These are phyloP conservation scores for Candida tibetensis DNA, from an alignment of 805 yeast genomes.

Conservation along the genomic window DNA sequence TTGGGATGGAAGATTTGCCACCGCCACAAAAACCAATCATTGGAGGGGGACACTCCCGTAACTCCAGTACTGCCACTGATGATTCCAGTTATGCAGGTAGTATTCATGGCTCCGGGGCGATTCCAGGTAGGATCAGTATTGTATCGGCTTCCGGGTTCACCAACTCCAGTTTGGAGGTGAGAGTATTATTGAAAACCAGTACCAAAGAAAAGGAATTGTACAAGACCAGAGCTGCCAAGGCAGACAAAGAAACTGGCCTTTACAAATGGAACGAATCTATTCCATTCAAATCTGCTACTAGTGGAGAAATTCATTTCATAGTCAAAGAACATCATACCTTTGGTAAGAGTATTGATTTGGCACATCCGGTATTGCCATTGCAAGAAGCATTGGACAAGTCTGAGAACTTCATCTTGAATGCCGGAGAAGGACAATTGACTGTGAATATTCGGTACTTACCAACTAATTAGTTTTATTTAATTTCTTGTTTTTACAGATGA, in stretches of 20 bases:
- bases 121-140: conserved; percentile 56
- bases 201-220: conserved; percentile 54
- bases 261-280: conserved; percentile 61
- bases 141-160: conserved; percentile 46
- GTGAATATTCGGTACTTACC: conserved; percentile 34
- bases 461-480: neutral
- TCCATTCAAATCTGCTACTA: conserved; percentile 64
- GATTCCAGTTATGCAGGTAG: conserved; percentile 35
- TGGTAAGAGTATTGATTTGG: conserved; percentile 67
- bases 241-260: conserved; percentile 39
- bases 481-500: too few species aligned
- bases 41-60: conserved; percentile 16
- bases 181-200: conserved; percentile 47
- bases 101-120: conserved; percentile 31
- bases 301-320: conserved; percentile 56
- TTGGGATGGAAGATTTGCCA: conserved; percentile 30
- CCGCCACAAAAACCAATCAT: conserved; percentile 33
- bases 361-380: conserved; percentile 52
- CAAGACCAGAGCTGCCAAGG: conserved; percentile 60
- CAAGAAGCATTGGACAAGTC: conserved; percentile 47
- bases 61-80: conserved; percentile 28
- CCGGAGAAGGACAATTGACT: conserved; percentile 40
- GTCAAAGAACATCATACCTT: conserved; percentile 68
- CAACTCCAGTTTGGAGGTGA: conserved; percentile 44
- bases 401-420: conserved; percentile 37